Base-by-base conservation (phyloP, 2,329 filamentous ascomycete species). In the Fusarium nelsonii region DNA sequence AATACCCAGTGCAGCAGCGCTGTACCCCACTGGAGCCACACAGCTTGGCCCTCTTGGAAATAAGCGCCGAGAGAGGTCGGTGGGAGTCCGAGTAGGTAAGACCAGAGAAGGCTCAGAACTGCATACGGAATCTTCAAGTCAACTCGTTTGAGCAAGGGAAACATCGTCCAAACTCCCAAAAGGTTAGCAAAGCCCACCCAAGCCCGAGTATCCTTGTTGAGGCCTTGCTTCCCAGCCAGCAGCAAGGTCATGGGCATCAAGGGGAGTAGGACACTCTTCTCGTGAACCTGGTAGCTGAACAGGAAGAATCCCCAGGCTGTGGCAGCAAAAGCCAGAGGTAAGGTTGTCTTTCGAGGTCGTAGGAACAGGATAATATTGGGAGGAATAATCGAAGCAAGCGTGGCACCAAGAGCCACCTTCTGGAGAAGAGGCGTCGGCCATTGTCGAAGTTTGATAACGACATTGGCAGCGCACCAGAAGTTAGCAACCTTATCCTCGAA, bases 401-500 rank as follows among this genome's bases (percentile, higher is more conserved):
- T 99, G 3, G 91, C 86, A 1, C 86, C 81, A 2, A 97, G 85
- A 3, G 96, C 93, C 2, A 89, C 87, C 54, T 88, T 88, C 77
- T 97, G 93, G 32, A 99, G 87, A 8, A 93, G 78, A 9, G 87
- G 84, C 4, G 88, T 80, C 1, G 92, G 89, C 70, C 93, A 96
- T 18, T 87, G 83, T 66, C 92, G 88, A 37, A 99, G 87, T 81
- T 99, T 99, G 81, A 97, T 85, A 57, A 97, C 85, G 1, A 96
- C 91, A 77, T 98, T 97, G 58, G 95, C 85, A 6, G 94, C 91
- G 77, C 96, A 99, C 96, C 96, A 99, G 75, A 97, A 91, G 77
- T 99, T 99, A 75, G 96, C 96, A 20, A 99, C 97, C 80, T 99
- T 99, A 83, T 98, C 96, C 81, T 99, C 97, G 75, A 98, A 99